Conservation (phyloP, 768 basidiomycete species). For the Termitomyces sp. region DNA sequence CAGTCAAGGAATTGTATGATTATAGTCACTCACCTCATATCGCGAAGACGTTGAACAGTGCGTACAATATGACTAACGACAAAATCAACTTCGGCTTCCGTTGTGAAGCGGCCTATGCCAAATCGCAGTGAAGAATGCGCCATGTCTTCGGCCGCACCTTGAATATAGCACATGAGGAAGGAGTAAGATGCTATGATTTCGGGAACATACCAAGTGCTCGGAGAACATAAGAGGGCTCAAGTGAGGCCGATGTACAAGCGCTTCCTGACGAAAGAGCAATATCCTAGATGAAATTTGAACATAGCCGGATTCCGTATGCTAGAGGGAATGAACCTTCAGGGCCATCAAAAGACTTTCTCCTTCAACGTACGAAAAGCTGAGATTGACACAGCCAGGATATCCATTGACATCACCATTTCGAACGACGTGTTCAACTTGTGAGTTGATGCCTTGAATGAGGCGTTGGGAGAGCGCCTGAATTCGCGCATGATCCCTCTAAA, state of each 20-base stretch:
- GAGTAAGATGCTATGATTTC: background rate
- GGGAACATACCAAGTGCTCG: slow-evolving; percentile 73
- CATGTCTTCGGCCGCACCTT: slow-evolving; percentile 97
- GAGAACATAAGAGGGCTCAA: slow-evolving; percentile 97
- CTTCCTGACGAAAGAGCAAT: slow-evolving; percentile 97
- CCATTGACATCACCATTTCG: slow-evolving; percentile 91
- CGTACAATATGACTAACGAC: slow-evolving; percentile 83
- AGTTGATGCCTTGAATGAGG: slow-evolving; percentile 74
- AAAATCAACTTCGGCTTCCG: slow-evolving; percentile 94
- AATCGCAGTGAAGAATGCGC: slow-evolving; percentile 97
- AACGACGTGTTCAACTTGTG: slow-evolving; percentile 83
- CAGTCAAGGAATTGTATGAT: background rate
- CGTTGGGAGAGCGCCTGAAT: slow-evolving; percentile 74
- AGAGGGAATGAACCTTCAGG: slow-evolving; percentile 60
- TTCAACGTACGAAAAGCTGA: slow-evolving; percentile 95
- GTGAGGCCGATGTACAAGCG: slow-evolving; percentile 96
- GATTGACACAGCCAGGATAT: slow-evolving; percentile 94
- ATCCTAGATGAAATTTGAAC: slow-evolving; percentile 45
- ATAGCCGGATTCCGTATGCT: slow-evolving; percentile 1
- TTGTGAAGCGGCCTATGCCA: slow-evolving; percentile 97
- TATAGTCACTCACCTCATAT: slow-evolving; percentile 69
- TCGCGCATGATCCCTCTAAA: slow-evolving; percentile 73
- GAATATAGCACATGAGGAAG: slow-evolving; percentile 1
- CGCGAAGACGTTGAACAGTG: slow-evolving; percentile 83
- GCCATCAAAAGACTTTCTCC: slow-evolving; percentile 98